Evolutionary conservation across 106 monocot genomes (phyloP).

Genomic region (Allium cepa): DNA sequence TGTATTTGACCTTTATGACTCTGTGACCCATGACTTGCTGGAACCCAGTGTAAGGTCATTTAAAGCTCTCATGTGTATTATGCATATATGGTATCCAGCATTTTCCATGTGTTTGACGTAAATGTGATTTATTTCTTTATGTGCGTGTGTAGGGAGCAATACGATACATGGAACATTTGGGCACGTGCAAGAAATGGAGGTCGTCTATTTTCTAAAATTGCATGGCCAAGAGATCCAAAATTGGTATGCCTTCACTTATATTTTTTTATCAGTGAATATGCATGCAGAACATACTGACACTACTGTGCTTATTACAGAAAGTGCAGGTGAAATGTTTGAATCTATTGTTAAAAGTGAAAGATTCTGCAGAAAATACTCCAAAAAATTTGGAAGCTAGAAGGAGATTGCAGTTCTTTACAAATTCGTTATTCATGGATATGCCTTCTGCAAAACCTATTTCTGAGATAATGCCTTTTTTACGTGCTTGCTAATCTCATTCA

Average conservation of each 20-base stretch:
- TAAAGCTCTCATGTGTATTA: background rate
- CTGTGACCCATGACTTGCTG: constrained; percentile 73
- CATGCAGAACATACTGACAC: background rate
- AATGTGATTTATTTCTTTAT: background rate
- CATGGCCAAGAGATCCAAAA: constrained; percentile 80
- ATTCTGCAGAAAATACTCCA: constrained; percentile 85
- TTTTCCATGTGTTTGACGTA: no score
- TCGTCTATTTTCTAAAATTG: constrained; percentile 72
- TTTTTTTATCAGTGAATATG: background rate
- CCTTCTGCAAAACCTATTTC: constrained; percentile 79
- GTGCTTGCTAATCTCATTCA: constrained; percentile 18
- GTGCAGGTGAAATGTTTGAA: constrained; percentile 91
- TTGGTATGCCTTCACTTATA: constrained; percentile 35
- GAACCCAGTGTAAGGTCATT: constrained; percentile 57
- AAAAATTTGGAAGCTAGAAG: constrained; percentile 94
- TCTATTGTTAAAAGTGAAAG: constrained; percentile 87
- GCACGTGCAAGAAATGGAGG: constrained; percentile 77
- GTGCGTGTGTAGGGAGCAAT: constrained; percentile 50
- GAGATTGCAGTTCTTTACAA: constrained; percentile 86
- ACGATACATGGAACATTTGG: constrained; percentile 88
- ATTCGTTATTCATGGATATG: constrained; percentile 96
- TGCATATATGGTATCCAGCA: no score
- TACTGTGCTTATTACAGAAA: constrained; percentile 40
- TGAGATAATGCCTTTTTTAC: constrained; percentile 92
- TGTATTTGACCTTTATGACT: constrained; percentile 76